Percentiles rank a stretch among this genome's conserved stretches.
Evolutionary conservation across 208 protist genomes (phyloP).

Genomic region (Wallacemonas rigidus): DNA sequence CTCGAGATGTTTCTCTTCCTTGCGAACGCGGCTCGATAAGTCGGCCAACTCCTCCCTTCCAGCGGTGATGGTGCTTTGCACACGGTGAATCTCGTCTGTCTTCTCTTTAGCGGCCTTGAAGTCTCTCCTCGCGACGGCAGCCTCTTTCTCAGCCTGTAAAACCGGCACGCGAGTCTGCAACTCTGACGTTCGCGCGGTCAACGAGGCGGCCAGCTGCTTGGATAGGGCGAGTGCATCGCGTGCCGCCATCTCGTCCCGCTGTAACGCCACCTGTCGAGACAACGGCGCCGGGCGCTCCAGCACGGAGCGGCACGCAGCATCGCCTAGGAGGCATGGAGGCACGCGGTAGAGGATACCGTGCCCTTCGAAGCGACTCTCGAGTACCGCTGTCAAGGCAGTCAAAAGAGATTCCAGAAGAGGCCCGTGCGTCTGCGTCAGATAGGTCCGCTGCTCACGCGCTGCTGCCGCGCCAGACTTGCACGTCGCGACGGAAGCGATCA

Average conservation of each 20-base stretch:
- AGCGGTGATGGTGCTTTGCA: conserved; percentile 12
- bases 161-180: conserved; percentile 26
- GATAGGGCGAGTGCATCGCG: conserved; percentile 15
- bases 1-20: conserved; percentile 18
- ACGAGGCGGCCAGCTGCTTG: conserved; percentile 25
- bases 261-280: conserved; percentile 11
- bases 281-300: conserved; percentile 11
- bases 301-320: neutral
- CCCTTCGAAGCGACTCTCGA: conserved; percentile 6
- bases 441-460: neutral
- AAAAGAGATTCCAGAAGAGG: conserved; percentile 2
- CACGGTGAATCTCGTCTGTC: conserved; percentile 22
- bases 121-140: conserved; percentile 33
- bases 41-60: conserved; percentile 24
- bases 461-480: conserved; percentile 4
- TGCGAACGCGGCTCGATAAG: conserved; percentile 10
- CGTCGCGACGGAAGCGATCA: neutral
- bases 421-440: neutral
- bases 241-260: conserved; percentile 14
- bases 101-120: conserved; percentile 58
- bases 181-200: conserved; percentile 27
- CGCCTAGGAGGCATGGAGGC: neutral
- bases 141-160: conserved; percentile 37
- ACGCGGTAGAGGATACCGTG: conserved; percentile 14
- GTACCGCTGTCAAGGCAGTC: neutral